Base-by-base conservation (phyloP, 2,329 filamentous ascomycete genomes). In the Colletotrichum orchidophilum region DNA sequence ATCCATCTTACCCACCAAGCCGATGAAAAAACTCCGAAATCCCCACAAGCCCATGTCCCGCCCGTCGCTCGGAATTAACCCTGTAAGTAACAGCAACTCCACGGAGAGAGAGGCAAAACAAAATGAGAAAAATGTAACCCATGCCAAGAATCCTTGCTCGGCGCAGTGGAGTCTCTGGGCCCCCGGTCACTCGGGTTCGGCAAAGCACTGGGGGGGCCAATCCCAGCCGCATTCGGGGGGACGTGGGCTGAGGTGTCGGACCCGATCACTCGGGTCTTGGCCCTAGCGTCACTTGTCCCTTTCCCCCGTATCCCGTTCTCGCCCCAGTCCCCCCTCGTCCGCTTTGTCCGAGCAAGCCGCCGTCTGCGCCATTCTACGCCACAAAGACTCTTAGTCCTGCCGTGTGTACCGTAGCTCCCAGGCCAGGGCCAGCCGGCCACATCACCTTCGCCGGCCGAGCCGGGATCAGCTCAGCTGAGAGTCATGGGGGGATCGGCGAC, bases 211-310 rank as follows among this genome's bases (percentile, higher is more conserved):
- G 18, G 27, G 46, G n/a, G n/a, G n/a, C n/a, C n/a, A n/a, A n/a
- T n/a, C n/a, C n/a, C n/a, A n/a, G n/a, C n/a, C n/a, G n/a, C n/a
- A n/a, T n/a, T n/a, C 42, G 59, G 59, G 21, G 27, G 9, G 27
- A 29, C 15, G 3, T 1, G 21, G 3, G 39, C 18, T 35, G 12
- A 12, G 31, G 15, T 33, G n/a, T 31, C 42, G 13, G 59, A 26
- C 59, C 59, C 46, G 59, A 62, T 52, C 46, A n/a, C 59, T 62
- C 59, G 59, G 59, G 27, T 62, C 59, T 62, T 62, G 59, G 59
- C 59, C 33, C 39, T 62, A 62, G 59, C 59, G 59, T 35, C 27
- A 31, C 31, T 33, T n/a, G n/a, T 21, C 26, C 49, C 49, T n/a
- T 46, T 46, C 39, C 35, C 35, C 11, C 5, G n/a, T n/a, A n/a